Evolutionary conservation across 1,284 basidiomycete genomes (phyloP), one percentile per base, ranked within the genome.

Genomic region (Austropuccinia psidii): DNA sequence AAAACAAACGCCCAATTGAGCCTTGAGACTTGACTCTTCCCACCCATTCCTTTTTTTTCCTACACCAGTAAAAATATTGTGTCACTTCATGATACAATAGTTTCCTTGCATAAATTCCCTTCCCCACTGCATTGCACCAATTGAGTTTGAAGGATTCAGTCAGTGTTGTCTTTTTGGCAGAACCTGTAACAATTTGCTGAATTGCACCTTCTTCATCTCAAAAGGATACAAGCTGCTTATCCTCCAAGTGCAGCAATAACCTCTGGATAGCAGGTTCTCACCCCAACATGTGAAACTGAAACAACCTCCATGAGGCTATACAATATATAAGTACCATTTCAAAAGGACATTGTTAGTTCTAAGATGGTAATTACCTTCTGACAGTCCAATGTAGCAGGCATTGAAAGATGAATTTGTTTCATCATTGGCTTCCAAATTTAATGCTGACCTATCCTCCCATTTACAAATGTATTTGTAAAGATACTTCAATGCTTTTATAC

Each of bases 401-500:
- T 47, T 52, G 11, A 50, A 27, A 17, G 35, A 66, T 52, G 21
- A 37, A 9, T 7, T 0, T 0, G 49, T 19, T 21, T 66, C 64
- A 39, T 66, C 31, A n/a, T 35, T 35, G 8, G 37, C 31, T 29
- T 35, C 49, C 2, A 66, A 5, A 1, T 47, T 5, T n/a, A 84
- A 50, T 6, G 81, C 79, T 0, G 79, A 79, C 0, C 79, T 76
- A 76, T 85, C 84, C 27, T 76, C 69, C 0, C 85, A 84, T 75
- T 85, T 85, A 75, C 83, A 79, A 43, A 84, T 79, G 75, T 85
- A 85, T 74, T 85, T 85, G 78, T 82, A 81, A 3, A 81, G 74
- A 74, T 85, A 85, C 75, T 85, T 84, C 74, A 83, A 64, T 0
- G 81, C 78, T 0, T 70, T 70, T 27, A 84, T 73, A 0, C 78